Evolutionary conservation across 495 filamentous ascomycete species (phyloP), one percentile per base, ranked within the genome.

Genomic region (Ascobolus immersus): DNA sequence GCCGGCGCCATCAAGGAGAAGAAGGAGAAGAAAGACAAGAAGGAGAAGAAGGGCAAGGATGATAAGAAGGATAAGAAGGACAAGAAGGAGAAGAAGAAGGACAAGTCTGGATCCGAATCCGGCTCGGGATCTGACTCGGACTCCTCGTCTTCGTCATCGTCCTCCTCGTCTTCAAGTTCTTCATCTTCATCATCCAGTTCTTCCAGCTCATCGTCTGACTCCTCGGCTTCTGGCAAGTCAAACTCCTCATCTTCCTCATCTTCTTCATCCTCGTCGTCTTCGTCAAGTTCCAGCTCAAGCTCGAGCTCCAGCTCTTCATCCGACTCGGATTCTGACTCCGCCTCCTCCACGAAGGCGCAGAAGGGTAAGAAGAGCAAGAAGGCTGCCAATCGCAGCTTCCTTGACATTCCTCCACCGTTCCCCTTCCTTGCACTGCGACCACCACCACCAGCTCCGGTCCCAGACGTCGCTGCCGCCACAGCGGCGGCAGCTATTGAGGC

Each of bases 111-210:
- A 2, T n/a, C n/a, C n/a, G n/a, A n/a, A n/a, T n/a, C n/a, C n/a
- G n/a, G n/a, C n/a, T n/a, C n/a, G n/a, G n/a, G n/a, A 23, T 32
- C 5, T 1, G 28, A 24, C 25, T 38, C 34, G 13, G 11, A 14
- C 25, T 43, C 40, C 12, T 39, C 39, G 7, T 37, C 39, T 2
- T 39, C 39, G 14, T 28, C 35, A 13, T 22, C 14, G 9, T 34
- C 33, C 4, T 41, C 39, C 21, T 41, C 39, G 4, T 41, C 39
- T 15, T 11, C 27, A 5, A 25, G 35, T 5, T 39, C 35, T 17
- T 38, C 39, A 17, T 40, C 38, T 5, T 35, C 31, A n/a, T n/a
- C n/a, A n/a, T n/a, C n/a, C n/a, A n/a, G n/a, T n/a, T n/a, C n/a
- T n/a, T n/a, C n/a, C n/a, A n/a, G n/a, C n/a, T n/a, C n/a, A n/a